Conservation (phyloP, 164 flowering plant genomes). For the Tetracentron sinense region DNA sequence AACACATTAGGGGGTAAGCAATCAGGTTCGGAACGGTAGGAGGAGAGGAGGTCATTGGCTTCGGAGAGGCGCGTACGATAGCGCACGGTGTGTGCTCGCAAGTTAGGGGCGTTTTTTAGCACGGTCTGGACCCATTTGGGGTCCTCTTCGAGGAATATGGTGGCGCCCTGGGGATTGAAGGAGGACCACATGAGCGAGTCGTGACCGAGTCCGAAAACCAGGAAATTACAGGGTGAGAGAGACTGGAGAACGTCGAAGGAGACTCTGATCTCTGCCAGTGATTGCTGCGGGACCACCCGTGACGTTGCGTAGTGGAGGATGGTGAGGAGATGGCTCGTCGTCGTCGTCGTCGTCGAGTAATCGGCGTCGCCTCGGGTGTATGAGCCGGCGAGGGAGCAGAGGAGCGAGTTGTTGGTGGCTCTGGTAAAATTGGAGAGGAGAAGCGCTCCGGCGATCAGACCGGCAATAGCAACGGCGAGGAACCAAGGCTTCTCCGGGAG, state of each 20-base stretch:
- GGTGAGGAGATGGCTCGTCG: constrained; percentile 20
- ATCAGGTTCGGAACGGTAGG: constrained; percentile 29
- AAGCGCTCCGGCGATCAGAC: constrained; percentile 18
- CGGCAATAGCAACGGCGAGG: constrained; percentile 17
- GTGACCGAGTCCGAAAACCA: constrained; percentile 46
- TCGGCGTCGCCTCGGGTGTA: not conserved
- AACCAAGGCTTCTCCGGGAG: constrained; percentile 22
- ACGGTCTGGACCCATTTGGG: constrained; percentile 59
- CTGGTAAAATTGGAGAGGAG: constrained; percentile 15
- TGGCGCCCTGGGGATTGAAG: constrained; percentile 36
- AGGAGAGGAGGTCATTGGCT: constrained; percentile 41
- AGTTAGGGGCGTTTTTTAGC: constrained; percentile 38
- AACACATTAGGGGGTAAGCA: constrained; percentile 27
- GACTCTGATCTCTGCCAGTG: constrained; percentile 25
- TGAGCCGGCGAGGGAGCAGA: constrained; percentile 1
- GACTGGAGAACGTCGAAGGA: constrained; percentile 29
- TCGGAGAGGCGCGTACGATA: constrained; percentile 53
- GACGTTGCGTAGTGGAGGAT: constrained; percentile 44
- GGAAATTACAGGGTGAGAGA: constrained; percentile 34
- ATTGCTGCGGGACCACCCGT: constrained; percentile 29
- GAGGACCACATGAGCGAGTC: constrained; percentile 45
- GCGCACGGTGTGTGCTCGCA: constrained; percentile 45
- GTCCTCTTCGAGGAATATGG: constrained; percentile 62
- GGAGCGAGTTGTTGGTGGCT: constrained; percentile 8
- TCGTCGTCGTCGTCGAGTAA: not conserved